These are phyloP conservation scores for Brassica hybrid DNA, from an alignment of 441 rosid genomes.

Conservation along the genomic window DNA sequence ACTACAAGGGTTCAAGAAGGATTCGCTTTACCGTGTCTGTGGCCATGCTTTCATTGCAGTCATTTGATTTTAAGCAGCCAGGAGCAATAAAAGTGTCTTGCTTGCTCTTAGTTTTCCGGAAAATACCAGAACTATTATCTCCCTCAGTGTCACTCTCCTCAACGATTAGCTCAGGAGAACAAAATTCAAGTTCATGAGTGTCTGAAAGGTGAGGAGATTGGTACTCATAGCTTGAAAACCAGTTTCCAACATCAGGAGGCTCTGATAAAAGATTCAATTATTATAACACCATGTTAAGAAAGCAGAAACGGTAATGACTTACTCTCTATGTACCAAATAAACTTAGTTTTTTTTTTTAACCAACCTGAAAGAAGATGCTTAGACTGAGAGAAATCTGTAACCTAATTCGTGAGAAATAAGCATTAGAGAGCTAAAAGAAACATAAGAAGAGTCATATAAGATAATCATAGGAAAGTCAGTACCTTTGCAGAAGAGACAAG, in stretches of 20 bases:
- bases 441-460: background rate
- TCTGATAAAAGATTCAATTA: slow-evolving; percentile 46
- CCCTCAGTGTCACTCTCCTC: slow-evolving; percentile 44
- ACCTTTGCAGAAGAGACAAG: slow-evolving; percentile 32
- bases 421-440: slow-evolving; percentile 11
- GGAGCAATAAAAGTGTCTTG: slow-evolving; percentile 22
- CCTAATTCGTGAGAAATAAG: slow-evolving; percentile 38
- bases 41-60: background rate
- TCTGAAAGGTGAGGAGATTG: slow-evolving; percentile 62
- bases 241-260: slow-evolving; percentile 66
- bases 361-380: slow-evolving; percentile 53
- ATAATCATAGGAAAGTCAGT: background rate
- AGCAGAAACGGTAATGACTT: background rate
- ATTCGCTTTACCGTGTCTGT: slow-evolving; percentile 18
- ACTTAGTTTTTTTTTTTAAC: slow-evolving; percentile 20
- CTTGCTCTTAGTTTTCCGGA: slow-evolving; percentile 33
- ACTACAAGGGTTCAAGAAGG: slow-evolving; percentile 15
- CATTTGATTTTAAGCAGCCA: slow-evolving; percentile 24
- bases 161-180: slow-evolving; percentile 37
- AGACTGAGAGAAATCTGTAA: slow-evolving; percentile 42
- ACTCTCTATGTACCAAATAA: background rate
- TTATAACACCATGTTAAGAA: slow-evolving; percentile 1
- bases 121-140: slow-evolving; percentile 28
- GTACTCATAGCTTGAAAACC: slow-evolving; percentile 71
- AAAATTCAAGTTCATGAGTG: slow-evolving; percentile 39